phyloP scores from a whole-genome alignment of 345 rosid species.

The Capsella bursapastoris region DNA sequence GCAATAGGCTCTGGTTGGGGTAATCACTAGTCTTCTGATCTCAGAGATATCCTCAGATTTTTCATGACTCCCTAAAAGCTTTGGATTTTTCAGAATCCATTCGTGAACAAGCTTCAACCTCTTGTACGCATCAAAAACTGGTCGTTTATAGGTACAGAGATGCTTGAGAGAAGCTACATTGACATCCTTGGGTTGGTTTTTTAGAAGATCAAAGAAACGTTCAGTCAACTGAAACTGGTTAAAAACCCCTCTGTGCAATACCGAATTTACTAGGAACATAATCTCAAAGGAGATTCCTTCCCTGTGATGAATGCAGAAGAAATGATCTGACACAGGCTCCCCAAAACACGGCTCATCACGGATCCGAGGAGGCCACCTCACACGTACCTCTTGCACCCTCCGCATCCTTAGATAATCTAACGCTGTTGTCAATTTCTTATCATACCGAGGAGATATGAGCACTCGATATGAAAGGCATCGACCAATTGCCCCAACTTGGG shows the following conservation, averaged over 20 bases:
- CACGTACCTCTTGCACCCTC: constrained; percentile 58
- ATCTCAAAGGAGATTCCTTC: constrained; percentile 65
- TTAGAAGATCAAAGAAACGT: constrained; percentile 63
- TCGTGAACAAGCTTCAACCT: constrained; percentile 65
- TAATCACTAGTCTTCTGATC: constrained; percentile 74
- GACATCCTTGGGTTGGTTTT: constrained; percentile 60
- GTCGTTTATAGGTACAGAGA: constrained; percentile 62
- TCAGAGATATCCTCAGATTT: constrained; percentile 61
- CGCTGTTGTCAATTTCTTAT: constrained; percentile 56
- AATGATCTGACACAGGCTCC: constrained; percentile 55
- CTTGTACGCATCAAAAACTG: constrained; percentile 65
- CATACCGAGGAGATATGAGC: constrained; percentile 62
- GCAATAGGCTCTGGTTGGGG: constrained; percentile 88
- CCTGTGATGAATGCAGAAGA: constrained; percentile 59
- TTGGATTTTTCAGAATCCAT: constrained; percentile 70
- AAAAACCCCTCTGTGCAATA: constrained; percentile 68
- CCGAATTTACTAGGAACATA: constrained; percentile 77
- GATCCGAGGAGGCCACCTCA: constrained; percentile 48
- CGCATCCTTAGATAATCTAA: constrained; percentile 53
- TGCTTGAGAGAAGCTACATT: constrained; percentile 75
- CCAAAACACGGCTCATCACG: constrained; percentile 71
- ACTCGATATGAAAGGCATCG: constrained; percentile 68
- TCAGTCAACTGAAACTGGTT: constrained; percentile 70
- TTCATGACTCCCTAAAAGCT: constrained; percentile 50
- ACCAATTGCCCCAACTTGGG: constrained; percentile 72